Evolutionary conservation across 208 protist genomes (phyloP), one percentile per base, ranked within the genome.

Genomic region (Angomonas deanei): DNA sequence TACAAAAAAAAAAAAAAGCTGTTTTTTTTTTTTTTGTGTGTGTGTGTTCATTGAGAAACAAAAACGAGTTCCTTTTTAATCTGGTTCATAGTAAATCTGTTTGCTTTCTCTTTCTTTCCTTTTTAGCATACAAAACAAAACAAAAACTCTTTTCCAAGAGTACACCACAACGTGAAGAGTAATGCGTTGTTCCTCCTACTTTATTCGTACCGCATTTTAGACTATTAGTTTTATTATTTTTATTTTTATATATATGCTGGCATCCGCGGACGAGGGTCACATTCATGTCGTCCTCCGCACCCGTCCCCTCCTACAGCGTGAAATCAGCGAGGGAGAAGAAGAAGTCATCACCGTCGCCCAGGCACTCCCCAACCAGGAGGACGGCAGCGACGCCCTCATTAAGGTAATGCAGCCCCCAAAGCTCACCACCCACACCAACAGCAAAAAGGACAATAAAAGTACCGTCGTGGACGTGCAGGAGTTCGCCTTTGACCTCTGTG

Each of bases 251-350:
- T 11, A 31, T 36, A 62, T 8, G 26, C 13, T 48, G 64, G 11
- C 58, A 66, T 13, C 3, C 27, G 30, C 21, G 3, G 50, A 10
- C 11, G 48, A 19, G 11, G 69, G 61, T 24, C 72, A 78, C 54
- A 69, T 91, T 27, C 36, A 63, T 2, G 84, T 82, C 49, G 74
- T 66, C 8, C 27, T 91, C 10, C 84, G 84, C 13, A 68, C 86
- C n/a, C 76, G 84, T 6, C 82, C 96, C 72, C 78, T 82, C 58
- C 60, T 87, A 21, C 36, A 84, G 64, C 1, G 70, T 61, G 74
- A 96, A 78, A 23, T 27, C 30, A 72, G 78, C 11, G 52, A 72
- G 19, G 84, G 78, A 24, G 72, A 80, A 19, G 33, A 38, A 11
- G 28, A 13, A n/a, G 56, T 38, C n/a, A 31, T 68, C n/a, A n/a